Evolutionary conservation across 2,329 filamentous ascomycete genomes (phyloP).

Genomic region (Dactylella cylindrospora): DNA sequence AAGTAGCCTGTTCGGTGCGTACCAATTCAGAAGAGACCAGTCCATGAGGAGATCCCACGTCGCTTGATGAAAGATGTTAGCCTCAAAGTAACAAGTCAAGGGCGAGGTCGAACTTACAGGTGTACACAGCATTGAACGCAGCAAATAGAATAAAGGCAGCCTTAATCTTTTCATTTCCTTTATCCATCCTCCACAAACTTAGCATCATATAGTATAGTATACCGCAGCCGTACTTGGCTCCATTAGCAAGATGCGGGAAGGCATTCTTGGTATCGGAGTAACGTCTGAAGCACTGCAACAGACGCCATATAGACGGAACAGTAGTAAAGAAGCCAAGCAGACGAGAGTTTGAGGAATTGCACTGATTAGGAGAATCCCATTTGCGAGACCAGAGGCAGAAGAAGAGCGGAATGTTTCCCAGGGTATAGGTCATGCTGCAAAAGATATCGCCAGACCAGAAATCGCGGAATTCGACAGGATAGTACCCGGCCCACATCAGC

Average conservation of each 20-base stretch:
- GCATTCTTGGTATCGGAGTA: slow-evolving; percentile 82
- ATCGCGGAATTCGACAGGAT: slow-evolving; percentile 93
- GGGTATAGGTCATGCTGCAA: slow-evolving; percentile 88
- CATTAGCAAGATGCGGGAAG: slow-evolving; percentile 91
- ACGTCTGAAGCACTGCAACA: slow-evolving; percentile 84
- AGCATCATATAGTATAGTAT: slow-evolving; percentile 77
- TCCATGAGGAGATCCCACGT: slow-evolving; percentile 97
- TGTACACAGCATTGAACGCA: slow-evolving; percentile 78
- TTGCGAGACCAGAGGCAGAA: slow-evolving; percentile 85
- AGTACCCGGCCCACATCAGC: slow-evolving; percentile 78
- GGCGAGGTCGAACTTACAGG: slow-evolving; percentile 59
- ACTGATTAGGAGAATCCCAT: slow-evolving; percentile 73
- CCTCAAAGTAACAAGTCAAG: background rate
- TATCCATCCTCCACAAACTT: slow-evolving; percentile 78
- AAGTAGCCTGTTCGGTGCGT: slow-evolving; percentile 67
- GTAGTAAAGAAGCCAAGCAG: slow-evolving; percentile 81
- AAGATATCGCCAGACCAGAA: slow-evolving; percentile 98
- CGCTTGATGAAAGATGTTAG: slow-evolving; percentile 53
- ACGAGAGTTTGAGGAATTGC: slow-evolving; percentile 82
- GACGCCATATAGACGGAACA: slow-evolving; percentile 84
- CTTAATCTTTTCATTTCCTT: slow-evolving; percentile 59
- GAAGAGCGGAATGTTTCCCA: slow-evolving; percentile 86
- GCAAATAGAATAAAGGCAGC: slow-evolving; percentile 79
- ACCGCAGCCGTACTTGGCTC: slow-evolving; percentile 84
- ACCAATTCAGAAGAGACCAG: slow-evolving; percentile 82